A percentile compares a stretch with the other conserved stretches of the same genome.
Evolutionary conservation across 805 yeast species (phyloP).

Genomic region (Yarrowia porcina): DNA sequence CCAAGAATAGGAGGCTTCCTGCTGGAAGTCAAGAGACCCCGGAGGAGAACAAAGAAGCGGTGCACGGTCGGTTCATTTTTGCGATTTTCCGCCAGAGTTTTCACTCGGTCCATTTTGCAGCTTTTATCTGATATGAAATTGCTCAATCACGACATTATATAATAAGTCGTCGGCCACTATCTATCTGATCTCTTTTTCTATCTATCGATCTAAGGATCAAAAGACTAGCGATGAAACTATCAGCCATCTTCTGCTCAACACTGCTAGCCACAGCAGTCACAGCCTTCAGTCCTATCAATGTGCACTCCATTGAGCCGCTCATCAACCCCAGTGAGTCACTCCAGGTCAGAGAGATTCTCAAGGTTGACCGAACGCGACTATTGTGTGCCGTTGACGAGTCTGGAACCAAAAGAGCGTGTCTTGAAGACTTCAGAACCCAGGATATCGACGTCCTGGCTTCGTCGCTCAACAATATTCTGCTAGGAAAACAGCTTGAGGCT

Average conservation of each 20-base stretch:
- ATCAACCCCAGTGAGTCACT: slow-evolving; percentile 4
- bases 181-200: neutral
- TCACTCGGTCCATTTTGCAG: neutral
- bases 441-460: neutral
- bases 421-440: neutral
- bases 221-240: neutral
- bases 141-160: neutral
- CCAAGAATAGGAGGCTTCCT: slow-evolving; percentile 3
- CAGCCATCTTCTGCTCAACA: neutral
- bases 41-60: neutral
- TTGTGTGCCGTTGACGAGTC: slow-evolving; percentile 1
- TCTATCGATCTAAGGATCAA: neutral
- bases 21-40: neutral
- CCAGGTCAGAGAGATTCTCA: slow-evolving; percentile 2
- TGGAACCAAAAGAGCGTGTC: neutral
- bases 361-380: neutral
- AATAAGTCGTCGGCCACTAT: neutral
- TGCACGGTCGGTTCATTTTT: neutral
- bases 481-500: slow-evolving; percentile 9
- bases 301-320: slow-evolving; percentile 10
- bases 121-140: neutral
- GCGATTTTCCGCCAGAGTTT: neutral
- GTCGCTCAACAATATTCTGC: neutral
- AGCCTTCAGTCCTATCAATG: neutral
- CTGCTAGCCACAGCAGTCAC: neutral